A percentile compares a stretch with the other conserved stretches of the same genome.
Evolutionary conservation across 352 stramenopile species (phyloP).

Genomic region (Phytophthora sansomeana): DNA sequence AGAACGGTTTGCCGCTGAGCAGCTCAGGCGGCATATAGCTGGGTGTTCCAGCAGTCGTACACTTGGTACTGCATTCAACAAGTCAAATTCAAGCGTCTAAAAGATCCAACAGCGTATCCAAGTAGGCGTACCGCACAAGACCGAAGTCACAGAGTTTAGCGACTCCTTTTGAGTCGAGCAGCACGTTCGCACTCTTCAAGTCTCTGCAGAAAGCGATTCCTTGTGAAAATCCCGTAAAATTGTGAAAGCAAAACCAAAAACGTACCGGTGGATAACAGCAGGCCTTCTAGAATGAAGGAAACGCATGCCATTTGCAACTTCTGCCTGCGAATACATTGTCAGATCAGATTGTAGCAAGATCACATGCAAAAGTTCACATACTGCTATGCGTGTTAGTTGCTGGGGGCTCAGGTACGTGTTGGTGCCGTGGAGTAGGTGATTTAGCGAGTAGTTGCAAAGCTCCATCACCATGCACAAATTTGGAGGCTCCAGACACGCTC

Average conservation of each 20-base stretch:
- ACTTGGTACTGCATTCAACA: slow-evolving; percentile 62
- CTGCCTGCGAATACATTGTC: slow-evolving; percentile 44
- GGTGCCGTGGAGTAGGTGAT: slow-evolving; percentile 66
- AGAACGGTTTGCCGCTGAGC: slow-evolving; percentile 82
- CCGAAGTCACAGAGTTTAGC: slow-evolving; percentile 95
- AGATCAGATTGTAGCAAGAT: not conserved
- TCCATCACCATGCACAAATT: slow-evolving; percentile 89
- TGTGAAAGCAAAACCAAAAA: not conserved
- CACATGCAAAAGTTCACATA: slow-evolving; percentile 21
- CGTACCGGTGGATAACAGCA: slow-evolving; percentile 87
- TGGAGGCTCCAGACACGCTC: slow-evolving; percentile 73
- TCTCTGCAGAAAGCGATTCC: slow-evolving; percentile 47
- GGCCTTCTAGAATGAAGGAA: slow-evolving; percentile 88
- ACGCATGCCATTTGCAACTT: slow-evolving; percentile 85
- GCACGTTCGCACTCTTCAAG: slow-evolving; percentile 92
- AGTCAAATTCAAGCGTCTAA: not conserved
- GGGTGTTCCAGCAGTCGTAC: slow-evolving; percentile 88
- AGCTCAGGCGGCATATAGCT: slow-evolving; percentile 92
- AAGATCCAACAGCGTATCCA: not conserved
- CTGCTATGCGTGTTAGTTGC: slow-evolving; percentile 59
- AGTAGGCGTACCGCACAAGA: slow-evolving; percentile 59
- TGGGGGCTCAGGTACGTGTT: slow-evolving; percentile 64
- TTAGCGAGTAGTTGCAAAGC: slow-evolving; percentile 72
- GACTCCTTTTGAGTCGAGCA: slow-evolving; percentile 70
- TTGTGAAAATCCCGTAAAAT: not conserved